Percentiles rank a stretch among this genome's conserved stretches.
Evolutionary conservation across 306 rosid genomes (phyloP).

Genomic region (Vigna angularis): DNA sequence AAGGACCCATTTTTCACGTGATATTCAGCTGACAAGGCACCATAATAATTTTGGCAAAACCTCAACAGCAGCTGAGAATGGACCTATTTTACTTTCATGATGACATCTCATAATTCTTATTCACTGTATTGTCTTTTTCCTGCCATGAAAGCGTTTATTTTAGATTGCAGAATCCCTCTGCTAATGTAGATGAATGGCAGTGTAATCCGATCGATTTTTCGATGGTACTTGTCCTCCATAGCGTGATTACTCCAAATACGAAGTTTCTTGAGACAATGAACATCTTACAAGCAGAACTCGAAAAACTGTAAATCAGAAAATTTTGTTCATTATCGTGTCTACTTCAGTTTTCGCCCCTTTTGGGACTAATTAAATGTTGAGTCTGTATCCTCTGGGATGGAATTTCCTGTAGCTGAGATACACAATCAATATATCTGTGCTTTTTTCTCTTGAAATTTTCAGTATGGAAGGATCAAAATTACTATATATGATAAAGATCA

Average conservation of each 20-base stretch:
- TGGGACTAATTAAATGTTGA: too few species aligned
- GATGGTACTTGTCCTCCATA: neutral
- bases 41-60: slow-evolving; percentile 59
- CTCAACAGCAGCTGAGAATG: slow-evolving; percentile 73
- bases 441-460: too few species aligned
- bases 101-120: neutral
- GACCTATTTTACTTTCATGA: slow-evolving; percentile 79
- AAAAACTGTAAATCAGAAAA: slow-evolving; percentile 41
- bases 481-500: too few species aligned
- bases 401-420: too few species aligned
- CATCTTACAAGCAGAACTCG: slow-evolving; percentile 17
- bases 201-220: slow-evolving; percentile 7
- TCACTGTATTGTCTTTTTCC: slow-evolving; percentile 13
- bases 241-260: neutral
- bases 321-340: slow-evolving; percentile 51
- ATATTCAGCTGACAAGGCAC: slow-evolving; percentile 77
- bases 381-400: too few species aligned
- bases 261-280: slow-evolving; percentile 15
- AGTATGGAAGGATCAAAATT: too few species aligned
- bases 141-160: neutral
- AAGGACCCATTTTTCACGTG: slow-evolving; percentile 78
- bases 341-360: neutral
- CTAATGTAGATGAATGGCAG: slow-evolving; percentile 22
- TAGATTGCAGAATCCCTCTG: slow-evolving; percentile 14
- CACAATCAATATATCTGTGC: too few species aligned